Conservation (phyloP, 176 grass and related monocot species). For the Oryza officinalis region DNA sequence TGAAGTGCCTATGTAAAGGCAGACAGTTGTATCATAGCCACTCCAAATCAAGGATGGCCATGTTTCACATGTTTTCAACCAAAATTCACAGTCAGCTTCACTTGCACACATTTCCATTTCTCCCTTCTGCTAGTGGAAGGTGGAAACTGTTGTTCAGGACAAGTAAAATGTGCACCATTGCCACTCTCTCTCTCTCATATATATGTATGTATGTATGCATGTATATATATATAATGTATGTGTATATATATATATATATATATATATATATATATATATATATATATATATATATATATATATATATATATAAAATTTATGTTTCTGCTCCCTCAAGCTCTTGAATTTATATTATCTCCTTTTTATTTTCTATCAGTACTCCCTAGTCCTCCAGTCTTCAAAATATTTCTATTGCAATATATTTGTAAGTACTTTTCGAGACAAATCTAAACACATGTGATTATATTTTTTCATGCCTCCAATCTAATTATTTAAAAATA, state of each 20-base stretch:
- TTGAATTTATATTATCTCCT: neutral
- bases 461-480: neutral
- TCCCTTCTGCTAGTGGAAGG: neutral
- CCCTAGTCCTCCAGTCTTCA: neutral
- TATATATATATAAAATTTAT: too few species aligned
- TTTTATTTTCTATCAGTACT: constrained; percentile 1
- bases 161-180: neutral
- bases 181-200: neutral
- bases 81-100: neutral
- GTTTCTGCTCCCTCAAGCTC: neutral
- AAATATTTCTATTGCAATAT: neutral
- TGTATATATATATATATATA: too few species aligned
- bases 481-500: neutral
- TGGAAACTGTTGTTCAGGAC: constrained; percentile 15
- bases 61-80: neutral
- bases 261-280: too few species aligned
- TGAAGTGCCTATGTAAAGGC: constrained; percentile 22
- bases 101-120: neutral
- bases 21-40: constrained; percentile 6
- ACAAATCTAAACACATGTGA: neutral
- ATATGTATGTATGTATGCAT: too few species aligned
- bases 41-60: neutral
- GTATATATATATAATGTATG: too few species aligned
- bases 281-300: too few species aligned
- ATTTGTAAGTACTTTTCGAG: neutral